Evolutionary conservation across 2,329 filamentous ascomycete species (phyloP).

Genomic region (Monosporascus sp.): DNA sequence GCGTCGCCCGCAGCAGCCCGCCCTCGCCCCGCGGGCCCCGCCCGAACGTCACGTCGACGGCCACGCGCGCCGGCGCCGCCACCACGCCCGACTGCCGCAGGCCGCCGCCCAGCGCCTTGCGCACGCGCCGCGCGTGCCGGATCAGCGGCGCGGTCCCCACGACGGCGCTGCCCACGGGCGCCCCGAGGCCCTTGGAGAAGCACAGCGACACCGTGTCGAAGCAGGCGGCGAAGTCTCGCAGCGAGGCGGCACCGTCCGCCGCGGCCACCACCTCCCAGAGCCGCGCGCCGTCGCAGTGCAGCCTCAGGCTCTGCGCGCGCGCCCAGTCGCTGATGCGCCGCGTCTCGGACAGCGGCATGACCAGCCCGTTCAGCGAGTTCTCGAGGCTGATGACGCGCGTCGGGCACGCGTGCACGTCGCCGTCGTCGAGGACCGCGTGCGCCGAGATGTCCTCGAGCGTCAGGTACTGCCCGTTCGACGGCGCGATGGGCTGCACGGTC

Average conservation of each 20-base stretch:
- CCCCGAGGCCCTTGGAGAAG: constrained; percentile 48
- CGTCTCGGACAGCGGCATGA: constrained; percentile 30
- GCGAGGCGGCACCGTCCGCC: constrained; percentile 29
- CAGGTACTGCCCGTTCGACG: constrained; percentile 32
- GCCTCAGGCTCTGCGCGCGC: constrained; percentile 29
- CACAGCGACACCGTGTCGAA: constrained; percentile 45
- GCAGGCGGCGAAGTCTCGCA: constrained; percentile 35
- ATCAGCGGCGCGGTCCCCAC: constrained; percentile 47
- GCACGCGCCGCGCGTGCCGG: constrained; percentile 65
- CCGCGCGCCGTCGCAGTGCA: constrained; percentile 48
- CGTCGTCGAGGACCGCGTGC: constrained; percentile 33
- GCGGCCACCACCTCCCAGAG: constrained; percentile 45
- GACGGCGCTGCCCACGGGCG: constrained; percentile 44
- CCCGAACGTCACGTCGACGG: constrained; percentile 74
- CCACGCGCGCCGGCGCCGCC: constrained; percentile 68
- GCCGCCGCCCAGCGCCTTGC: constrained; percentile 77
- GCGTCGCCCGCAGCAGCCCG: no score
- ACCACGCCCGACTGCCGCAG: constrained; percentile 72
- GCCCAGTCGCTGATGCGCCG: constrained; percentile 28
- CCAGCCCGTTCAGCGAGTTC: constrained; percentile 32
- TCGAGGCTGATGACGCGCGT: constrained; percentile 37
- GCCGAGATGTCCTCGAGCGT: constrained; percentile 36
- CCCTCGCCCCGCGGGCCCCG: constrained; percentile 33
- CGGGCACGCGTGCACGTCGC: constrained; percentile 36
- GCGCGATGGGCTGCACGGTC: constrained; percentile 42